phyloP scores from a whole-genome alignment of 495 filamentous ascomycete genomes.

The Tuber brumale region DNA sequence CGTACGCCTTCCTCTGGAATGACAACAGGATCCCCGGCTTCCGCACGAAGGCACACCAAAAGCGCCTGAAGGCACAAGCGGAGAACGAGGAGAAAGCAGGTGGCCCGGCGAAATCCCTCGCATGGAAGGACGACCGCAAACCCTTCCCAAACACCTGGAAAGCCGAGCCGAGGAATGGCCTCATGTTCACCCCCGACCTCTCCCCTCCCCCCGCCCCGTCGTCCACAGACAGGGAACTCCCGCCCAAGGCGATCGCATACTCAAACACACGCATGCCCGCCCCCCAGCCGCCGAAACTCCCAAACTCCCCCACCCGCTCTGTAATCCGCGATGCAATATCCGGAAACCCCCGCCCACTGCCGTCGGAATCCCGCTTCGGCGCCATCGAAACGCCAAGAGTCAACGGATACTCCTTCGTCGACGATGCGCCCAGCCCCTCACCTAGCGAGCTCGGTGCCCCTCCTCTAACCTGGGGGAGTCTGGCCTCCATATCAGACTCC shows the following conservation, averaged over 20 bases:
- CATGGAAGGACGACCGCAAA: slow-evolving; percentile 57
- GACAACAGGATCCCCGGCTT: slow-evolving; percentile 84
- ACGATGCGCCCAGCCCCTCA: slow-evolving; percentile 57
- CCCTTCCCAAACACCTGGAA: slow-evolving; percentile 76
- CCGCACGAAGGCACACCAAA: slow-evolving; percentile 73
- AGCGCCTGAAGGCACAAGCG: slow-evolving; percentile 46
- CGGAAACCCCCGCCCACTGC: slow-evolving; percentile 58
- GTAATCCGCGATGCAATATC: slow-evolving; percentile 81
- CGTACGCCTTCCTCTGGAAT: slow-evolving; percentile 79
- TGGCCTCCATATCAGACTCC: slow-evolving; percentile 38
- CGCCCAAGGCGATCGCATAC: slow-evolving; percentile 70
- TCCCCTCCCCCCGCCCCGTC: slow-evolving; percentile 16
- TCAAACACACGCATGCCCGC: slow-evolving; percentile 70
- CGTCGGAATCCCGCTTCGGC: slow-evolving; percentile 59
- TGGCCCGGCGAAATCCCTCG: slow-evolving; percentile 48
- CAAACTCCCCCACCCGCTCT: slow-evolving; percentile 74
- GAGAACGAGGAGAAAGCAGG: slow-evolving; percentile 38
- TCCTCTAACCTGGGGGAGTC: slow-evolving; percentile 35
- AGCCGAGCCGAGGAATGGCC: slow-evolving; percentile 62
- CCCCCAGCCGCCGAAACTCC: slow-evolving; percentile 45
- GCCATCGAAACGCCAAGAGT: slow-evolving; percentile 75
- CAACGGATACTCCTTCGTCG: slow-evolving; percentile 89
- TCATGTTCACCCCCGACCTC: slow-evolving; percentile 80
- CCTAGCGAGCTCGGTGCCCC: slow-evolving; percentile 32
- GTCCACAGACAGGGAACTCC: slow-evolving; percentile 38